Percentiles rank a stretch among this genome's conserved stretches.
These are phyloP conservation scores for Anastatica hierochuntica DNA, from an alignment of 345 rosid species.

Conservation along the genomic window DNA sequence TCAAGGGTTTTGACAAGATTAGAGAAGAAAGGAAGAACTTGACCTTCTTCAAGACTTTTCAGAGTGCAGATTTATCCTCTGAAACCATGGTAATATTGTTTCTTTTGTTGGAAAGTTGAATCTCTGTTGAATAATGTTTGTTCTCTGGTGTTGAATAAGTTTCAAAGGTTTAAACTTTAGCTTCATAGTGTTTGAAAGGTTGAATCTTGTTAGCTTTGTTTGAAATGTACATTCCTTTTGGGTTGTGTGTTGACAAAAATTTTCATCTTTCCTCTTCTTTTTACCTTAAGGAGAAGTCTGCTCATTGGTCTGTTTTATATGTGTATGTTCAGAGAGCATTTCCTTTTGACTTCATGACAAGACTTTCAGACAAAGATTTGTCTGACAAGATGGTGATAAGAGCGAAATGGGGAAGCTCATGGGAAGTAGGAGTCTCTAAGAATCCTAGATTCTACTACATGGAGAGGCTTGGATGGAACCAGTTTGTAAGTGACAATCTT, in stretches of 20 bases:
- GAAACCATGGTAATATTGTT: constrained; percentile 11
- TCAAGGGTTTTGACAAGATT: background rate
- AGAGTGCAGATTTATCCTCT: constrained; percentile 12
- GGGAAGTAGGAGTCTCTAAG: constrained; percentile 8
- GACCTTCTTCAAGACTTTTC: constrained; percentile 20
- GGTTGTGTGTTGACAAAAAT: too few relatives aligned
- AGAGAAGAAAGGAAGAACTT: background rate
- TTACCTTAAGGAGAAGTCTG: background rate
- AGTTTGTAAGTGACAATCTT: constrained; percentile 17
- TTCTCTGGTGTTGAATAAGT: too few relatives aligned
- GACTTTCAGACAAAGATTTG: background rate
- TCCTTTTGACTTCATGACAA: constrained; percentile 4
- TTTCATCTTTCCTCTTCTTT: too few relatives aligned
- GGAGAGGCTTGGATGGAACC: constrained; percentile 23
- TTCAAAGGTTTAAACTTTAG: too few relatives aligned
- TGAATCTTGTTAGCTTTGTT: too few relatives aligned
- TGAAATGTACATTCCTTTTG: too few relatives aligned
- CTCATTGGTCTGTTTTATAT: too few relatives aligned
- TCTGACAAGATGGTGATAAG: constrained; percentile 16
- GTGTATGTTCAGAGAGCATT: constrained; percentile 7
- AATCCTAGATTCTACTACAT: constrained; percentile 11
- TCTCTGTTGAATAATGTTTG: too few relatives aligned
- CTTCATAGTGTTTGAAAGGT: too few relatives aligned
- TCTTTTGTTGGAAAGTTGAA: too few relatives aligned
- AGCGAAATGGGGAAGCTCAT: constrained; percentile 7